Evolutionary conservation across 768 basidiomycete genomes (phyloP).

Genomic region (Termitomyces sp.): DNA sequence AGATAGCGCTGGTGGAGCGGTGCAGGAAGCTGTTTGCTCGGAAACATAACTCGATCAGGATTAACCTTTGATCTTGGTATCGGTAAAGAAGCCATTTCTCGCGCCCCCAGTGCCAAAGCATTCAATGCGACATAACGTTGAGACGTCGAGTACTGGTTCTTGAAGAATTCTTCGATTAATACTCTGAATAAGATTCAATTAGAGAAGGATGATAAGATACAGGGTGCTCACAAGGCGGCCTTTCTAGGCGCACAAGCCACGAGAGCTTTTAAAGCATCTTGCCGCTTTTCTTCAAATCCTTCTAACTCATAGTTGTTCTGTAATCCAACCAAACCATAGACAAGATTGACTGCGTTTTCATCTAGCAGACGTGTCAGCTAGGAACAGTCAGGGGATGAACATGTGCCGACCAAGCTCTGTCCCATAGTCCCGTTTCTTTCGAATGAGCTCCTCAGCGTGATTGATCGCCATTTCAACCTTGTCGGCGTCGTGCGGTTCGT

Average conservation of each 20-base stretch:
- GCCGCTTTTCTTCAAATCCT: constrained; percentile 69
- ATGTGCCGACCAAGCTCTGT: constrained; percentile 68
- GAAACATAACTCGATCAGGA: constrained; percentile 50
- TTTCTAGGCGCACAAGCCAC: constrained; percentile 74
- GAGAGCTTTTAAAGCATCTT: constrained; percentile 73
- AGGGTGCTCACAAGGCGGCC: constrained; percentile 68
- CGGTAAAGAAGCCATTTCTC: constrained; percentile 63
- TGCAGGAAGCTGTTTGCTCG: constrained; percentile 75
- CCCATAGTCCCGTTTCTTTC: constrained; percentile 81
- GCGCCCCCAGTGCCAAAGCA: constrained; percentile 78
- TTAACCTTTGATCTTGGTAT: constrained; percentile 25
- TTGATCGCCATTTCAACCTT: constrained; percentile 76
- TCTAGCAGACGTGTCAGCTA: constrained; percentile 37
- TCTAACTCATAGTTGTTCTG: constrained; percentile 85
- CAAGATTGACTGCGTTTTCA: constrained; percentile 85
- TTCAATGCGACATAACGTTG: constrained; percentile 86
- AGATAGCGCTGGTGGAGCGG: constrained; percentile 68
- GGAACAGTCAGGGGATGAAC: not conserved
- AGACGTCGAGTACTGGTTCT: constrained; percentile 83
- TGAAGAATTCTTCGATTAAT: constrained; percentile 91
- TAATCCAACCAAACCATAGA: constrained; percentile 64
- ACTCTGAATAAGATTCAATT: constrained; percentile 36
- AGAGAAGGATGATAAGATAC: not conserved
- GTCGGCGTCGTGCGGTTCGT: constrained; percentile 65
- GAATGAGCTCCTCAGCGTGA: constrained; percentile 76